A percentile compares a stretch with the other conserved stretches of the same genome.
phyloP scores from a whole-genome alignment of 2,329 filamentous ascomycete species.

The Colletotrichum cuscutae region DNA sequence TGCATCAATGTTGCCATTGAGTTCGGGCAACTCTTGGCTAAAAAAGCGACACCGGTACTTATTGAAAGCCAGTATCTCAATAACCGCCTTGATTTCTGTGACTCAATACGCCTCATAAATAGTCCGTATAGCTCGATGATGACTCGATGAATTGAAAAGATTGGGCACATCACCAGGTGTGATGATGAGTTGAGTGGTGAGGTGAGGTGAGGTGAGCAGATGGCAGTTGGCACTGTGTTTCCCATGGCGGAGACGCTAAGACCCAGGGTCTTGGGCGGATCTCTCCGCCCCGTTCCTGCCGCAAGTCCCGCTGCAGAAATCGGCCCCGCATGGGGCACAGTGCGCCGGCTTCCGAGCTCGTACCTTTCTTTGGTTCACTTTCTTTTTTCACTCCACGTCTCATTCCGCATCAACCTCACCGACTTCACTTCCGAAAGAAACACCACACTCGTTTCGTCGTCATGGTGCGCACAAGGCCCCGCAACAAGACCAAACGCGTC shows the following conservation, averaged over 20 bases:
- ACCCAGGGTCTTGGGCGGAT: neutral
- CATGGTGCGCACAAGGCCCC: constrained; percentile 27
- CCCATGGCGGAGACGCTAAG: neutral
- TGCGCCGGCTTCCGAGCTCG: neutral
- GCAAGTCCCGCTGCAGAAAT: neutral
- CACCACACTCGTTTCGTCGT: too few species aligned
- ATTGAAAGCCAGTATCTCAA: too few species aligned
- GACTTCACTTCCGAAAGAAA: neutral
- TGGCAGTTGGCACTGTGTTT: neutral
- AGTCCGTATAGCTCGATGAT: neutral
- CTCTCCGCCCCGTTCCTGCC: neutral
- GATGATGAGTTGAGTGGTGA: neutral
- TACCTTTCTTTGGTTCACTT: neutral
- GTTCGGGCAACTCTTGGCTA: too few species aligned
- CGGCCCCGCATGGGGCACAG: neutral
- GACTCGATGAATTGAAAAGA: neutral
- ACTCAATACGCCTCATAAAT: rapidly evolving
- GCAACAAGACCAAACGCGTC: constrained; percentile 23
- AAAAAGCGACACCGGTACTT: too few species aligned
- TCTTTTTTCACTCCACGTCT: neutral
- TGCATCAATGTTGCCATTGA: too few species aligned
- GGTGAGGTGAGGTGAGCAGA: neutral
- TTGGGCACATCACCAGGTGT: neutral
- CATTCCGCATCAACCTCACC: neutral
- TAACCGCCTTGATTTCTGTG: rapidly evolving